Evolutionary conservation across 1,139 yeast species (phyloP).

Genomic region (Diutina neorugosa): DNA sequence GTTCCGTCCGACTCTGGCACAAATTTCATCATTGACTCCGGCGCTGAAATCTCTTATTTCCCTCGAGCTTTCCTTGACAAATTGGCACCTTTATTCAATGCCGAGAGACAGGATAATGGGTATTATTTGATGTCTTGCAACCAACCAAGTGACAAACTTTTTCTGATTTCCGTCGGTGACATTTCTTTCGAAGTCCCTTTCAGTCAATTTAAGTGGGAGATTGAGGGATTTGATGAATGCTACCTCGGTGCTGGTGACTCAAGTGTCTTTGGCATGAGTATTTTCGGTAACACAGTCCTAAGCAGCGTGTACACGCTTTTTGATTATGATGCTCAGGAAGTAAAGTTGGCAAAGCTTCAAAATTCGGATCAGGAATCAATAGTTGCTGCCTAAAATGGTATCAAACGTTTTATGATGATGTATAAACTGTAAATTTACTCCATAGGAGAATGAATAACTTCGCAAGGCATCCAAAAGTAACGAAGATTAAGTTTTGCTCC

Average conservation of each 20-base stretch:
- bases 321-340: not conserved
- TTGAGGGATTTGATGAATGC: not conserved
- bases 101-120: not conserved
- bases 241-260: not conserved
- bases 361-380: not conserved
- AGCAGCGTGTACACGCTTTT: not conserved
- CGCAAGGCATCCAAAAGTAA: not conserved
- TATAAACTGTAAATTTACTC: not conserved
- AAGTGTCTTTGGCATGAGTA: not conserved
- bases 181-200: slow-evolving; percentile 8
- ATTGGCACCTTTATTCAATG: not conserved
- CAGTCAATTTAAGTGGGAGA: slow-evolving; percentile 5
- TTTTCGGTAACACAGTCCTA: not conserved
- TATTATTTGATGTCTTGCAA: slow-evolving; percentile 5
- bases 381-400: not conserved
- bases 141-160: slow-evolving; percentile 5
- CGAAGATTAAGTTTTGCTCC: not conserved
- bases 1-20: not conserved
- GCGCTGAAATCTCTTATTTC: slow-evolving; percentile 2
- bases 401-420: not conserved
- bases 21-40: not conserved
- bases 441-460: not conserved
- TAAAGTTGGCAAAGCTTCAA: not conserved
- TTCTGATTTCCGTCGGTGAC: slow-evolving; percentile 5
- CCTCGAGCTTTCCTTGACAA: not conserved